A percentile compares a stretch with the other conserved stretches of the same genome.
Conservation (phyloP, 73 alveolate species). For the Diophrys sp. region DNA sequence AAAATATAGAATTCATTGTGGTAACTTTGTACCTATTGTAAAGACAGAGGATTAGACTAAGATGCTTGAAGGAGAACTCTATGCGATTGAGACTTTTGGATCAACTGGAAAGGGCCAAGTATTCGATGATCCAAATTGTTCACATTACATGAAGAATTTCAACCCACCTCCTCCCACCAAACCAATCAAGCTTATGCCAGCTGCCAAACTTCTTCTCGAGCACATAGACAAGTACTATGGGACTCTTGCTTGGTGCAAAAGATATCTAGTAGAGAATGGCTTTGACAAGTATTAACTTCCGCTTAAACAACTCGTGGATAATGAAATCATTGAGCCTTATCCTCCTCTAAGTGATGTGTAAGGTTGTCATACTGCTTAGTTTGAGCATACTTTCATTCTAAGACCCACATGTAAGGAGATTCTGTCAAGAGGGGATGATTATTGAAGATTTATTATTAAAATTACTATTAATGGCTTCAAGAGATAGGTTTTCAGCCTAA, state of each 20-base stretch:
- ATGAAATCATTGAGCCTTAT: conserved; percentile 87
- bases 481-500: too few relatives aligned
- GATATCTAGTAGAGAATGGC: conserved; percentile 92
- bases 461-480: too few relatives aligned
- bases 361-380: conserved; percentile 93
- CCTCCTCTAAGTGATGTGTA: conserved; percentile 89
- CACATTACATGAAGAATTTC: conserved; percentile 93
- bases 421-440: conserved; percentile 94
- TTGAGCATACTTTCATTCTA: conserved; percentile 89
- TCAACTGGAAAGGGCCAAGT: conserved; percentile 97
- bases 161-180: too few relatives aligned
- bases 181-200: conserved; percentile 77
- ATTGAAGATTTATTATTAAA: conserved; percentile 50
- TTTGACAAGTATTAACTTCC: conserved; percentile 81
- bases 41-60: conserved; percentile 79
- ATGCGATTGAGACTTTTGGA: conserved; percentile 98
- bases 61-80: conserved; percentile 97
- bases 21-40: conserved; percentile 94
- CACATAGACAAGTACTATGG: conserved; percentile 82
- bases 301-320: conserved; percentile 76
- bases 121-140: conserved; percentile 85
- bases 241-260: conserved; percentile 92
- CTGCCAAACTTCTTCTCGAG: conserved; percentile 80
- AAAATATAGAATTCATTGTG: conserved; percentile 90
- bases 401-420: conserved; percentile 94